Evolutionary conservation across 306 rosid genomes (phyloP), one percentile per base, ranked within the genome.

Genomic region (Vachellia collinsii): DNA sequence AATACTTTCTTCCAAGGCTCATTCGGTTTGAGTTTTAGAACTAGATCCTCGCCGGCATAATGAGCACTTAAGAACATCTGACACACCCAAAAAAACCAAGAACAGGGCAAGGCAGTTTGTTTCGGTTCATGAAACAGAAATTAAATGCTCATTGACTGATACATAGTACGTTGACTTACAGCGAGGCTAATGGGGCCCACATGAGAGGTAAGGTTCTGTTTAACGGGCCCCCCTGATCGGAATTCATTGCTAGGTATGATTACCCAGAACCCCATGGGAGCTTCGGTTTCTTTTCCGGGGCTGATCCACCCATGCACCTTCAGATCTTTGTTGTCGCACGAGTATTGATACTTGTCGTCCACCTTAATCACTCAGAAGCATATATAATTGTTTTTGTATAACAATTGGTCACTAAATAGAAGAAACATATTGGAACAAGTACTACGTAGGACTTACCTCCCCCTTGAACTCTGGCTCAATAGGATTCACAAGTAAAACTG

Each of bases 61-160:
- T 95, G 99, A 36, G 93, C 88, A 80, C 99, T 95, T 23, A 90
- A 97, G 85, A 95, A 93, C 82, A 95, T 87, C 99, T 95, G 86
- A 67, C 22, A 83, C 19, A 37, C 34, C 34, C 0, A 7, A n/a
- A 29, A 62, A 42, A 23, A 58, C 11, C 4, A 58, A 53, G 22
- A 59, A 3, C 65, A 59, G 65, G 17, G 41, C 41, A 62, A 64
- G 3, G 1, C 22, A 36, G 43, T 44, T 77, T 29, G 42, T 29
- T 62, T 34, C n/a, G 2, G 9, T 11, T 29, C 41, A 11, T 12
- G 13, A 42, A 73, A 25, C 11, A 63, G 29, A 69, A 42, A 82
- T 37, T 36, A 36, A 75, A 38, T 25, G 69, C 22, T 34, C 41
- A 51, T 17, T 44, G 38, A 38, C 16, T 54, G 58, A n/a, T 39